Percentiles rank a stretch among this genome's conserved stretches.
Evolutionary conservation across 2,329 filamentous ascomycete species (phyloP).

Genomic region (Neobulgaria alba): DNA sequence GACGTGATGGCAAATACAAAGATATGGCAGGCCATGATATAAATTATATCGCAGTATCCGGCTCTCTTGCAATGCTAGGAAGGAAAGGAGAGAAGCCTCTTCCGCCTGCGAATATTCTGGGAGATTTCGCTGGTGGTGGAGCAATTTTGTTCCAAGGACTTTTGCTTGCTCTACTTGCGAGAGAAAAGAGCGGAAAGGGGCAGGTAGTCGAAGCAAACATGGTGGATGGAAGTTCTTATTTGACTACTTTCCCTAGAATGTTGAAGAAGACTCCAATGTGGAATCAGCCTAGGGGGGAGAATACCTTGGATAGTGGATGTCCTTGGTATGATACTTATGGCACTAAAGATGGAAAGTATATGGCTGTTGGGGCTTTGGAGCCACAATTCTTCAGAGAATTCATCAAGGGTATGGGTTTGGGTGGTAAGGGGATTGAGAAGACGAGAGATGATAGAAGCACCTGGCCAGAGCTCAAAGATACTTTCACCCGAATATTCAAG

Average conservation of each 20-base stretch:
- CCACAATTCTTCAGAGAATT: conserved; percentile 72
- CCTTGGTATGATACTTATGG: conserved; percentile 89
- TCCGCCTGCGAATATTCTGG: conserved; percentile 75
- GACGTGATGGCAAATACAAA: conserved; percentile 76
- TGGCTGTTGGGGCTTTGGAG: conserved; percentile 88
- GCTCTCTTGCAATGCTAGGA: conserved; percentile 70
- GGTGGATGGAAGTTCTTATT: conserved; percentile 80
- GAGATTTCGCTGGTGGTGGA: conserved; percentile 86
- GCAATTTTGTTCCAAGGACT: conserved; percentile 75
- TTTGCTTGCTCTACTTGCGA: conserved; percentile 65
- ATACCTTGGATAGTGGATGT: conserved; percentile 73
- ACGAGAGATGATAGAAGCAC: conserved; percentile 48
- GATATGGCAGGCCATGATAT: conserved; percentile 93
- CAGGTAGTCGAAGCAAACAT: conserved; percentile 95
- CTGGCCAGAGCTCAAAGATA: conserved; percentile 58
- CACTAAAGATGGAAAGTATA: conserved; percentile 67
- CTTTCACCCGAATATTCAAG: conserved; percentile 58
- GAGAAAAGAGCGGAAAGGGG: conserved; percentile 56
- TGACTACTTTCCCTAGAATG: conserved; percentile 71
- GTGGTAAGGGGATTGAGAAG: conserved; percentile 40
- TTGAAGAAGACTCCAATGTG: conserved; percentile 55
- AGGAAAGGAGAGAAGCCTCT: conserved; percentile 60
- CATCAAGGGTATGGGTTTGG: conserved; percentile 57
- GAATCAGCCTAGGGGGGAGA: conserved; percentile 57
- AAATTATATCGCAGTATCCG: conserved; percentile 88